Percentiles rank a stretch among this genome's conserved stretches.
Evolutionary conservation across 495 filamentous ascomycete species (phyloP).

Genomic region (Venustampulla echinocandica): DNA sequence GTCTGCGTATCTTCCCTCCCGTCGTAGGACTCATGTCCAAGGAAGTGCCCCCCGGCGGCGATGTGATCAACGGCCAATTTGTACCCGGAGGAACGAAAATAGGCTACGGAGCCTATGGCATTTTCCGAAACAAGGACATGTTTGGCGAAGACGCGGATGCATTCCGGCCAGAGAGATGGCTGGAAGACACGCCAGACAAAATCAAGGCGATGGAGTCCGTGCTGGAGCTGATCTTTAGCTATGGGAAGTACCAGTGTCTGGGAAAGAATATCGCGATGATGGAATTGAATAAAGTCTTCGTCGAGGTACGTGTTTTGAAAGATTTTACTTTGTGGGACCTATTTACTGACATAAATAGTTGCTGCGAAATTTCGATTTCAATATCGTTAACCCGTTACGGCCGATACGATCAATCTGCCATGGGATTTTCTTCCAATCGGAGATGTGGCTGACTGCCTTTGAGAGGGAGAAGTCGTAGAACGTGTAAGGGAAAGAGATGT

Average conservation of each 20-base stretch:
- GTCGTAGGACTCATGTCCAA: constrained; percentile 30
- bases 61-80: constrained; percentile 42
- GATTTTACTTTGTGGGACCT: background rate
- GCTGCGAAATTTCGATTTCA: constrained; percentile 6
- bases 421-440: constrained; percentile 6
- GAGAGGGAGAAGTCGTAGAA: background rate
- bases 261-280: constrained; percentile 37
- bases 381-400: constrained; percentile 3
- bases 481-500: too few relatives aligned
- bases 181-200: constrained; percentile 27
- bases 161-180: constrained; percentile 48
- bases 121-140: constrained; percentile 26
- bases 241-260: constrained; percentile 35
- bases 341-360: background rate
- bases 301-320: constrained; percentile 36
- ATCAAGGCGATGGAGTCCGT: constrained; percentile 27
- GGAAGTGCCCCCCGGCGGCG: constrained; percentile 41
- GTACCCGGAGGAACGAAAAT: constrained; percentile 53
- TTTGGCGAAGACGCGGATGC: constrained; percentile 37
- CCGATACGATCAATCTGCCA: background rate
- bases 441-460: constrained; percentile 3
- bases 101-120: constrained; percentile 22
- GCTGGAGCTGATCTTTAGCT: constrained; percentile 31
- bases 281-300: constrained; percentile 46
- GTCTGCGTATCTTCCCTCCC: constrained; percentile 37